These are phyloP conservation scores for Ormosia emarginata DNA, from an alignment of 306 rosid species.

Conservation along the genomic window DNA sequence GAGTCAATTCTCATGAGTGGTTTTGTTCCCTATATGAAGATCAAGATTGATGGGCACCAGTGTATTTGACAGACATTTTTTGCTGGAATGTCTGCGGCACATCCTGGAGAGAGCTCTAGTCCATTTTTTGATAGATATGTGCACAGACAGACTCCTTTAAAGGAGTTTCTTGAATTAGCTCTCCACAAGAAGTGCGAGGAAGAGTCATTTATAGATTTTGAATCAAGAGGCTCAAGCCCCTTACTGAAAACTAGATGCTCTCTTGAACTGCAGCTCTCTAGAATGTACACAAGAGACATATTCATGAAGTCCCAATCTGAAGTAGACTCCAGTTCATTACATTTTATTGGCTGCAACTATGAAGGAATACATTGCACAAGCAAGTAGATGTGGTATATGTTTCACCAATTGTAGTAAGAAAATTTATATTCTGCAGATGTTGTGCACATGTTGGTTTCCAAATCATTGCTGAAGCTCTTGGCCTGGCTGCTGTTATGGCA, in stretches of 20 bases:
- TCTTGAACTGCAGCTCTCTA: conserved; percentile 84
- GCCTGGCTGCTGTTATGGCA: too few species aligned
- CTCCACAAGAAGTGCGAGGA: conserved; percentile 82
- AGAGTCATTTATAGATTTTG: conserved; percentile 70
- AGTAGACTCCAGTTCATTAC: too few species aligned
- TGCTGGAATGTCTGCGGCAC: conserved; percentile 72
- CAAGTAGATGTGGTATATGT: too few species aligned
- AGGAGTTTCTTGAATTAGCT: conserved; percentile 93
- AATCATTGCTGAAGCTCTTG: too few species aligned
- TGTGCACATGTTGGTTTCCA: too few species aligned
- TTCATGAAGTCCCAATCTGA: conserved; percentile 79
- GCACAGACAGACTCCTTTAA: conserved; percentile 88
- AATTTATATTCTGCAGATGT: too few species aligned
- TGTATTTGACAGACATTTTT: conserved; percentile 70
- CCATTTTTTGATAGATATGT: conserved; percentile 83
- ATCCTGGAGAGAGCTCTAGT: conserved; percentile 52
- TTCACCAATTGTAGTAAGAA: too few species aligned
- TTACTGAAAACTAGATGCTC: conserved; percentile 78
- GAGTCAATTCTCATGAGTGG: conserved; percentile 81
- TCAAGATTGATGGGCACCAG: conserved; percentile 78
- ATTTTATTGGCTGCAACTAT: too few species aligned
- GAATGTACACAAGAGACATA: conserved; percentile 65
- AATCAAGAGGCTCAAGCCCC: conserved; percentile 83
- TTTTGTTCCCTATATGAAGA: conserved; percentile 79
- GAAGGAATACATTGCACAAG: too few species aligned